phyloP scores from a whole-genome alignment of 2,329 filamentous ascomycete species.

The Ascocoryne sarcoides region DNA sequence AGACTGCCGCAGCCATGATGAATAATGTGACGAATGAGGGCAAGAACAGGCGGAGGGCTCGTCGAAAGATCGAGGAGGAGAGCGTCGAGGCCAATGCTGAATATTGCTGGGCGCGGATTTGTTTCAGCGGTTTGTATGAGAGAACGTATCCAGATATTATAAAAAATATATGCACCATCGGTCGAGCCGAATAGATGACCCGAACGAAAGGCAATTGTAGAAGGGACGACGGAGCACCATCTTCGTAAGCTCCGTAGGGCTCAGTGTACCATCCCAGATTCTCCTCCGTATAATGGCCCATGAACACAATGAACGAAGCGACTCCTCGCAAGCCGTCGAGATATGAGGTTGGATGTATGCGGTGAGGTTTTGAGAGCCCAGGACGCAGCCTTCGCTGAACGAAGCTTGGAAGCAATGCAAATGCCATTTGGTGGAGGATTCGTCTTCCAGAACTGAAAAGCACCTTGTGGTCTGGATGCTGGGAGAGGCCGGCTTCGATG shows the following conservation, averaged over 20 bases:
- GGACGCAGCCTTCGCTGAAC: slow-evolving; percentile 27
- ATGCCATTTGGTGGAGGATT: slow-evolving; percentile 17
- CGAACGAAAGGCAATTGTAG: slow-evolving; percentile 39
- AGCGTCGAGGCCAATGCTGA: slow-evolving; percentile 33
- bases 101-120: slow-evolving; percentile 33
- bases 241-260: slow-evolving; percentile 26
- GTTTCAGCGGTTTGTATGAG: slow-evolving; percentile 35
- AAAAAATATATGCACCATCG: slow-evolving; percentile 44
- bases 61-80: slow-evolving; percentile 39
- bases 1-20: slow-evolving; percentile 35
- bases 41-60: slow-evolving; percentile 38
- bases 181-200: slow-evolving; percentile 36
- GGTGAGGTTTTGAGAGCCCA: slow-evolving; percentile 14
- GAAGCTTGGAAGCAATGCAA: slow-evolving; percentile 28
- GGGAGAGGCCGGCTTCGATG: slow-evolving; percentile 10
- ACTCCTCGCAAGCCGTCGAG: slow-evolving; percentile 42
- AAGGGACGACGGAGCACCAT: slow-evolving; percentile 30
- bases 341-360: slow-evolving; percentile 33
- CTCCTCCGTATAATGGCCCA: slow-evolving; percentile 37
- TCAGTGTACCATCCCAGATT: slow-evolving; percentile 32
- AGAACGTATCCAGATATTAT: slow-evolving; percentile 43
- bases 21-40: slow-evolving; percentile 37
- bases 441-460: slow-evolving; percentile 17
- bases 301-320: slow-evolving; percentile 39
- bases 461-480: slow-evolving; percentile 14